Base-by-base conservation (phyloP, 352 stramenopile genomes). In the Hyaloperonospora brassicae region DNA sequence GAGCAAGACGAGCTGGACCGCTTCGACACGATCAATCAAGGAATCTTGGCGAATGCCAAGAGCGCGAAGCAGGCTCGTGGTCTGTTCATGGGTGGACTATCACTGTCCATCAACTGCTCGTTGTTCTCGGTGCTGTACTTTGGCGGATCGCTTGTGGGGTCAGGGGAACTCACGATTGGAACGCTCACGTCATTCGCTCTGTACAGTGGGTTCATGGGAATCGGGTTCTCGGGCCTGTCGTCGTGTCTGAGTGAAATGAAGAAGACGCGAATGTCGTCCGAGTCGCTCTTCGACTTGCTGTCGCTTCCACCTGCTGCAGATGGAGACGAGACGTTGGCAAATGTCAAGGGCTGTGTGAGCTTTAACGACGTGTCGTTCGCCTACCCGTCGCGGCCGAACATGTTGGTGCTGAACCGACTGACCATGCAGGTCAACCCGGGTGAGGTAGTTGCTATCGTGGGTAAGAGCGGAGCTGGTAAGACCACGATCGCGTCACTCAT, bases 81-180 rank as follows among this genome's bases (percentile, higher is more conserved):
- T 7, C 38, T 92, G n/a, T 96, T 96, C 60, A 95, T 94, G 83
- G 85, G 86, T 10, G 79, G 78, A 0, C 72, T 97, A 12, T 93
- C 84, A 56, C 57, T 93, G 45, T 92, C 84, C 36, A 79, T 91
- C 42, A 95, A 95, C 60, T 87, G 80, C 57, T 96, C 88, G 47
- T 68, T 97, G 30, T 91, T 93, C 55, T 89, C 84, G 24, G 87
- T 97, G 38, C 67, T 97, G 17, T 96, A 92, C 64, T 88, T 95
- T 52, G 88, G 88, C 22, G 87, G 87, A 41, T 95, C 79, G 34
- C 63, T 96, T 13, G 82, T 96, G 34, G 79, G 77, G 12, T 75
- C 67, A 13, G 87, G 85, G 27, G 87, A 90, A 49, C 75, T 97
- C 49, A 96, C 86, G 46, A 92, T 94, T 50, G 88, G 88, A 11